These are phyloP conservation scores for Daldinia childiae DNA, from an alignment of 495 filamentous ascomycete species.

Conservation along the genomic window DNA sequence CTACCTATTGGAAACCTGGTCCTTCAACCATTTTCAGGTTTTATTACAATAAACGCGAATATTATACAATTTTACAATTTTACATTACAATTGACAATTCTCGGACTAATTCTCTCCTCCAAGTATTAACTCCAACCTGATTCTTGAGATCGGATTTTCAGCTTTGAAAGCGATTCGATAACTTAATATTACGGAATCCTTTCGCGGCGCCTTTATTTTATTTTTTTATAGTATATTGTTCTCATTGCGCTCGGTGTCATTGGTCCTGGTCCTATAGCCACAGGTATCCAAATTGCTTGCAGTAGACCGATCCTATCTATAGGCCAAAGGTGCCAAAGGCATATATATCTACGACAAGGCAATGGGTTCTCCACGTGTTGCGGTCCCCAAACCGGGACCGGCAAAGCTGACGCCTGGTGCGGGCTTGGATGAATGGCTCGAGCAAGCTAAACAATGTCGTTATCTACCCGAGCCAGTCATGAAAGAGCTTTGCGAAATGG, in stretches of 20 bases:
- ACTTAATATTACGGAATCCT: neutral
- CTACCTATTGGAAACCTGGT: neutral
- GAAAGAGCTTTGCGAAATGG: constrained; percentile 98
- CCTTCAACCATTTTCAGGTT: neutral
- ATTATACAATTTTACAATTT: too few species aligned
- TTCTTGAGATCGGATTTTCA: neutral
- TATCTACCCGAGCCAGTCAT: constrained; percentile 95
- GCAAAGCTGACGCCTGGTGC: constrained; percentile 82
- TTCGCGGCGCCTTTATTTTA: neutral
- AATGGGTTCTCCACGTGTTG: constrained; percentile 39
- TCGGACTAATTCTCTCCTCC: too few species aligned
- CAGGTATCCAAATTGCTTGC: constrained; percentile 3
- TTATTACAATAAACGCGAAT: neutral
- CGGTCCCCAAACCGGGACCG: constrained; percentile 86
- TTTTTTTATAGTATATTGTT: neutral
- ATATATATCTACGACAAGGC: constrained; percentile 3
- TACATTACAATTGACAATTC: too few species aligned
- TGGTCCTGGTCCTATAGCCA: neutral
- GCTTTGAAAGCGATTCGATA: neutral
- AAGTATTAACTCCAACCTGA: neutral
- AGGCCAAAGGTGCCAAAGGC: neutral
- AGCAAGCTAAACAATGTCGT: constrained; percentile 94
- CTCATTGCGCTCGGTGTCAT: neutral
- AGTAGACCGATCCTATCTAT: neutral
- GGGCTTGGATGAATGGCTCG: constrained; percentile 95